Evolutionary conservation across 495 filamentous ascomycete species (phyloP).

Genomic region (Daldinia loculata): DNA sequence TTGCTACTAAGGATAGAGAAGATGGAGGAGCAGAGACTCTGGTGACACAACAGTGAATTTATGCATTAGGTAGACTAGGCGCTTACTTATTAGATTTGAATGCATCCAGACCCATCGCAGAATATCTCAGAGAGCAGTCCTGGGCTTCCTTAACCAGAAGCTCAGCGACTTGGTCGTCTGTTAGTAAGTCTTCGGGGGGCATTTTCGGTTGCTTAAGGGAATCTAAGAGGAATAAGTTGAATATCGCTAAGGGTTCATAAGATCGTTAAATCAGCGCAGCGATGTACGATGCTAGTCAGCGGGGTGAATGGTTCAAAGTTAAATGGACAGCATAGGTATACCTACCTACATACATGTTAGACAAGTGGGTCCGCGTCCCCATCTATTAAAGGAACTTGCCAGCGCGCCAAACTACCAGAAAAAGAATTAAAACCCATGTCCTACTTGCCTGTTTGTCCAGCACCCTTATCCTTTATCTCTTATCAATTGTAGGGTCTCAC

Average conservation of each 20-base stretch:
- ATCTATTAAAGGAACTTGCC: neutral
- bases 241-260: neutral
- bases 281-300: constrained; percentile 3
- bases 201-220: constrained; percentile 24
- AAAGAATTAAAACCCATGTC: neutral
- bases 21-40: constrained; percentile 14
- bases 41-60: neutral
- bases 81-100: constrained; percentile 70
- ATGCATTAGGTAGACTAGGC: constrained; percentile 5
- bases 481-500: neutral
- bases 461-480: neutral
- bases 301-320: constrained; percentile 21
- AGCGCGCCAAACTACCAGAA: neutral
- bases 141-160: constrained; percentile 78
- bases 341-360: neutral
- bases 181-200: constrained; percentile 56
- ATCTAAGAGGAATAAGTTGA: neutral
- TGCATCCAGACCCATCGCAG: constrained; percentile 73
- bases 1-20: constrained; percentile 16
- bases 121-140: constrained; percentile 73
- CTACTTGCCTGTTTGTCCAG: neutral
- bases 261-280: neutral
- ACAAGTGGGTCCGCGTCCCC: neutral
- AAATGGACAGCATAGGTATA: neutral
- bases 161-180: constrained; percentile 79